Percentiles rank a stretch among this genome's conserved stretches.
Conservation (phyloP, 225 moss, liverwort and hornwort species). For the Anthoceros angustus region DNA sequence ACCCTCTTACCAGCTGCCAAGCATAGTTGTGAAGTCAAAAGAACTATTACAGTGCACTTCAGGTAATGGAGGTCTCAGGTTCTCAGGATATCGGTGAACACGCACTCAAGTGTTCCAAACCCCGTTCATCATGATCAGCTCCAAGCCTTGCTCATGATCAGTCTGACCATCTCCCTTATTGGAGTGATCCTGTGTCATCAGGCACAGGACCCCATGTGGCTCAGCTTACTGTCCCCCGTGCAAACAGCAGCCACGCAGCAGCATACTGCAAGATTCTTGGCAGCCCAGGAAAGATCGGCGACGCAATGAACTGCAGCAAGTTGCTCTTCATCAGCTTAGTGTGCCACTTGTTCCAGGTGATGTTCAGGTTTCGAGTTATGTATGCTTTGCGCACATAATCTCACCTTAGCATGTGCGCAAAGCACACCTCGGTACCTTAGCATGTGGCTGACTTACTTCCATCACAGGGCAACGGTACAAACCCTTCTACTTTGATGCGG, state of each 20-base stretch:
- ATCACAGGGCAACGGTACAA: constrained; percentile 4
- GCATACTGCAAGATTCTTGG: constrained; percentile 17
- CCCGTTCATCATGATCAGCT: too few relatives aligned
- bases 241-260: too few relatives aligned
- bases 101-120: not conserved
- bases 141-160: constrained; percentile 7
- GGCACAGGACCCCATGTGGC: constrained; percentile 32
- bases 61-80: not conserved
- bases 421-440: too few relatives aligned
- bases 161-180: constrained; percentile 21
- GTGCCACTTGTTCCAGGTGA: constrained; percentile 11
- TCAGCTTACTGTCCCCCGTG: constrained; percentile 14
- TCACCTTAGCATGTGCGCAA: too few relatives aligned
- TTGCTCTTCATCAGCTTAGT: constrained; percentile 27
- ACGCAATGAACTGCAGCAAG: constrained; percentile 17
- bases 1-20: constrained; percentile 24
- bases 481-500: constrained; percentile 15
- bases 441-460: too few relatives aligned
- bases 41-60: not conserved
- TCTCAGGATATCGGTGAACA: not conserved
- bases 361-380: too few relatives aligned
- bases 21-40: constrained; percentile 14
- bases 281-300: constrained; percentile 16
- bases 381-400: too few relatives aligned
- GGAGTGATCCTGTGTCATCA: constrained; percentile 20